Evolutionary conservation across 164 flowering plant species (phyloP), one percentile per base, ranked within the genome.

Genomic region (Taxillus chinensis): DNA sequence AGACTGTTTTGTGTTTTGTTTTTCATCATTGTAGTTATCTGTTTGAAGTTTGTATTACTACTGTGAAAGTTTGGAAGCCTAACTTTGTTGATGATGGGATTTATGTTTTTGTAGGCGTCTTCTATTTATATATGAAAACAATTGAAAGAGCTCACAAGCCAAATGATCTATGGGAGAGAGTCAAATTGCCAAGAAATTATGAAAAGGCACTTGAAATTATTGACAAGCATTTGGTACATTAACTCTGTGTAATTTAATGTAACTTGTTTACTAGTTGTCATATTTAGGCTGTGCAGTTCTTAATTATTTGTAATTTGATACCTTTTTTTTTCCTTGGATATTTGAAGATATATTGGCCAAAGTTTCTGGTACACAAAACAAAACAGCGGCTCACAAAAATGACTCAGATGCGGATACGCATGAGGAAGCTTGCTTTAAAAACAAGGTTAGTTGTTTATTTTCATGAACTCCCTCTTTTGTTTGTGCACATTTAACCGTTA

Each of bases 71-170:
- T 27, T 27, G 27, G 27, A 0, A 27, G 27, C 27, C 27, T 27
- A n/a, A 13, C 14, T 17, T 2, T 53, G 56, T 53, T 53, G 3
- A 53, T 53, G 8, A 7, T 53, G 8, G 46, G 46, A 43, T 43
- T 53, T 8, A 13, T 45, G 40, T 60, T 60, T 9, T n/a, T 75
- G 75, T 76, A 92, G 98, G 98, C 17, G 79, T 92, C 40, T 88
- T 92, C 60, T 92, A 90, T 74, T 78, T 92, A 40, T 92, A 92
- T 61, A 88, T 88, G 95, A 93, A 93, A 66, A 85, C 96, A 2
- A 88, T 90, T 67, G 96, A 90, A 75, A 86, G 96, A 72, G 90
- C 98, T 70, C 95, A 88, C 62, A 82, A 72, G 83, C 98, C 96
- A 4, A 86, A 79, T 55, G 73, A 88, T 49, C 73, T 88, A 67